phyloP scores from a whole-genome alignment of 2,329 filamentous ascomycete species.

The Rugonectria rugulosa region DNA sequence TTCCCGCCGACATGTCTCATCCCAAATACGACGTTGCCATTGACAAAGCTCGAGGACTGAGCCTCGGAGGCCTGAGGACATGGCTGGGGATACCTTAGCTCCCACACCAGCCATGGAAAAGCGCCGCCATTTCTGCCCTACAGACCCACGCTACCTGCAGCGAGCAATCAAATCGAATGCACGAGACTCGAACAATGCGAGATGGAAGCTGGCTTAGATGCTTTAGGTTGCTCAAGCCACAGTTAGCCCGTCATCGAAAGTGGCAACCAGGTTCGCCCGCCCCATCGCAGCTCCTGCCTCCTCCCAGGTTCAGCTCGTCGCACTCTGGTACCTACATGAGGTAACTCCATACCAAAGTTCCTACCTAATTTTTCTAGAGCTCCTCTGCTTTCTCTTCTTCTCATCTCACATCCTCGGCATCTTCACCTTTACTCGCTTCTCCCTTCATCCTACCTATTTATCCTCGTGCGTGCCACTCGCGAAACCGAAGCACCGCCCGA shows the following conservation, averaged over 20 bases:
- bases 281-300: too few relatives aligned
- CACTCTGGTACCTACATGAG: not conserved
- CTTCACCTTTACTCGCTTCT: constrained; percentile 1
- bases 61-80: not conserved
- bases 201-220: constrained; percentile 1
- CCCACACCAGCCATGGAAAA: not conserved
- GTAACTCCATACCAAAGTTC: too few relatives aligned
- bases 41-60: too few relatives aligned
- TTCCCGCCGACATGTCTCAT: too few relatives aligned
- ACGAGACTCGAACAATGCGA: too few relatives aligned
- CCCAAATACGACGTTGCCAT: too few relatives aligned
- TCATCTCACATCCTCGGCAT: constrained; percentile 3
- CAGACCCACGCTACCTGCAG: not conserved
- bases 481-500: not conserved
- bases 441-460: not conserved
- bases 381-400: not conserved
- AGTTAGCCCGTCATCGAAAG: constrained; percentile 36
- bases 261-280: constrained; percentile 23
- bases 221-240: constrained; percentile 37
- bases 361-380: not conserved
- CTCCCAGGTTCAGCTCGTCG: constrained; percentile 16
- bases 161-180: not conserved
- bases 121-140: constrained; percentile 8
- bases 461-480: not conserved
- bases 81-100: not conserved